Percentiles rank a stretch among this genome's conserved stretches.
Conservation (phyloP, 345 rosid genomes). For the Citrus australasica region DNA sequence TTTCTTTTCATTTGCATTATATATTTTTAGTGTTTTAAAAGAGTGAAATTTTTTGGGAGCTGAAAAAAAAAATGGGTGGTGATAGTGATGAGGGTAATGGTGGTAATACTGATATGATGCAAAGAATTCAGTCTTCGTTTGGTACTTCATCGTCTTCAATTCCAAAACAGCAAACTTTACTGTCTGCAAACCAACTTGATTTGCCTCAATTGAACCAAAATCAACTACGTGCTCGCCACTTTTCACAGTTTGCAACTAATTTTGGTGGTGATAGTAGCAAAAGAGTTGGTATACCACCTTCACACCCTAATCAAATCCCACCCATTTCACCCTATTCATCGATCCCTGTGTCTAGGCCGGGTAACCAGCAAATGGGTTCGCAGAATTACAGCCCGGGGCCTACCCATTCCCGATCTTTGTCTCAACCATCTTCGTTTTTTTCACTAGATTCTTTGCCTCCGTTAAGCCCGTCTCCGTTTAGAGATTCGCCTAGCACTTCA, state of each 20-base stretch:
- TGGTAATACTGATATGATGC: conserved; percentile 60
- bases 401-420: conserved; percentile 75
- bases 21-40: too few relatives aligned
- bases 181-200: conserved; percentile 50
- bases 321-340: conserved; percentile 86
- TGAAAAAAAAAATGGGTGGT: conserved; percentile 60
- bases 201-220: conserved; percentile 48
- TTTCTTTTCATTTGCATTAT: neutral
- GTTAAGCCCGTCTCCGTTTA: conserved; percentile 63
- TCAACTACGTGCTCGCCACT: conserved; percentile 46
- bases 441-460: conserved; percentile 84
- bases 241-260: conserved; percentile 49
- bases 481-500: conserved; percentile 39
- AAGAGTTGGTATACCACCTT: conserved; percentile 82
- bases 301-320: conserved; percentile 79
- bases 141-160: conserved; percentile 52
- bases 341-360: conserved; percentile 64
- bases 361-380: conserved; percentile 49
- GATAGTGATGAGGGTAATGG: conserved; percentile 57
- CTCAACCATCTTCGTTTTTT: conserved; percentile 78
- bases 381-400: conserved; percentile 44
- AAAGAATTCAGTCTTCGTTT: conserved; percentile 61
- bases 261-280: conserved; percentile 38
- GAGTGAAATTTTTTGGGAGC: neutral
- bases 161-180: conserved; percentile 33